Evolutionary conservation across 129 eudicot species (phyloP), one percentile per base, ranked within the genome.

Genomic region (Saposhnikovia divaricata): DNA sequence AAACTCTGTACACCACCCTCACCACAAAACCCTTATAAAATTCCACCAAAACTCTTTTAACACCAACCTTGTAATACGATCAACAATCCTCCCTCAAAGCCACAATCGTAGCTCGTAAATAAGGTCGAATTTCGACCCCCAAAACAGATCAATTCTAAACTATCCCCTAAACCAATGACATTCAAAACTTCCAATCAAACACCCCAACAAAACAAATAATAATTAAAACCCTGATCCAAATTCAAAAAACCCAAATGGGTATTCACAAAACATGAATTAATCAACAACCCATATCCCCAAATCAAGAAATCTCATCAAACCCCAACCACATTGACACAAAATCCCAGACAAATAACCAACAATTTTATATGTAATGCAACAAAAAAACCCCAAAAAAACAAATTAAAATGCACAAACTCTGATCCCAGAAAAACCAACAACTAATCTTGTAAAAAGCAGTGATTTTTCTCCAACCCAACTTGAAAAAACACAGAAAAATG

Each of bases 261-360:
- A 1, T 44, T 66, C 81, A 66, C 50, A 79, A 61, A 45, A 76
- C 37, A 83, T 10, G 81, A 66, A 77, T 63, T 77, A 37, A 47
- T 46, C 72, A 71, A 74, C 79, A 82, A 47, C 75, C 85, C 81
- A 85, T 90, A 91, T 87, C 93, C 81, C 85, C 23, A 80, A 80
- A 47, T 44, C 69, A 42, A 78, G 70, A 81, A 4, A 55, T 73
- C 47, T 83, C 31, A 47, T 39, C 74, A 25, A 9, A 76, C 72
- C 84, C 65, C 87, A 71, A 82, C 84, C 80, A 78, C 83, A 78
- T 83, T 84, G 82, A 84, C 21, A 50, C 34, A 28, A n/a, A 7
- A 43, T 23, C 6, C 34, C 15, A 42, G 18, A 43, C 0, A 25
- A 6, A 74, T 6, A 46, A 13, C 31, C 51, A 75, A 14, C 16